Conservation (phyloP, 1,284 basidiomycete species). For the Mycena sp. region DNA sequence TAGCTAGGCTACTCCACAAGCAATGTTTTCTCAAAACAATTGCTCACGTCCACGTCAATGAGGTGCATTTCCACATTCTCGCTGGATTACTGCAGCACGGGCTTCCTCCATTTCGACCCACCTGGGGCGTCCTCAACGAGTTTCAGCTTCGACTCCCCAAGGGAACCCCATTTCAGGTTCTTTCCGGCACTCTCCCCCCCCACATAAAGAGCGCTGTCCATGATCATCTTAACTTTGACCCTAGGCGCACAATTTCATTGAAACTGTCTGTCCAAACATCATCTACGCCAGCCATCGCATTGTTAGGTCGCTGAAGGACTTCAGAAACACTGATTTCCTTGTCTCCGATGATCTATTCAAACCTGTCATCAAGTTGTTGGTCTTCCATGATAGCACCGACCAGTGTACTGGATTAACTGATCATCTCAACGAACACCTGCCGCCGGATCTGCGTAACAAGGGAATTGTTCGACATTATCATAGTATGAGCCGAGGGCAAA, state of each 20-base stretch:
- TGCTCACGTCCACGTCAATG: constrained; percentile 28
- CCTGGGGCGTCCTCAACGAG: constrained; percentile 34
- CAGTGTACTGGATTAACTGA: constrained; percentile 14
- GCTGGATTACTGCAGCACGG: constrained; percentile 35
- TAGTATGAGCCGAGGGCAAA: not conserved
- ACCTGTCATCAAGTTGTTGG: constrained; percentile 33
- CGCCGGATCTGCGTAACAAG: constrained; percentile 5
- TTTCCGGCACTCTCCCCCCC: constrained; percentile 39
- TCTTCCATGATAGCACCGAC: constrained; percentile 37
- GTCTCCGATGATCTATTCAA: constrained; percentile 30
- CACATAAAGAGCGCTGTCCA: constrained; percentile 37
- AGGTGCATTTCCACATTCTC: constrained; percentile 35
- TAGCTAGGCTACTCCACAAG: constrained; percentile 28
- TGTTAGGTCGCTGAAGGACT: constrained; percentile 28
- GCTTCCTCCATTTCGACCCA: constrained; percentile 36
- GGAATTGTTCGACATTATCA: constrained; percentile 39
- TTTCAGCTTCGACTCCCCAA: constrained; percentile 32
- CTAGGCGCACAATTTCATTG: constrained; percentile 21
- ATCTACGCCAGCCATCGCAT: constrained; percentile 40
- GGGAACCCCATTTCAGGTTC: constrained; percentile 25
- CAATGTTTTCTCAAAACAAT: constrained; percentile 4
- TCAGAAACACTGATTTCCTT: constrained; percentile 39
- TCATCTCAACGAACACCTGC: constrained; percentile 19
- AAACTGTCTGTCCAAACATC: constrained; percentile 37
- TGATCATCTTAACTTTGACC: not conserved